Evolutionary conservation across 306 rosid species (phyloP).

Genomic region (Vigna radiata): DNA sequence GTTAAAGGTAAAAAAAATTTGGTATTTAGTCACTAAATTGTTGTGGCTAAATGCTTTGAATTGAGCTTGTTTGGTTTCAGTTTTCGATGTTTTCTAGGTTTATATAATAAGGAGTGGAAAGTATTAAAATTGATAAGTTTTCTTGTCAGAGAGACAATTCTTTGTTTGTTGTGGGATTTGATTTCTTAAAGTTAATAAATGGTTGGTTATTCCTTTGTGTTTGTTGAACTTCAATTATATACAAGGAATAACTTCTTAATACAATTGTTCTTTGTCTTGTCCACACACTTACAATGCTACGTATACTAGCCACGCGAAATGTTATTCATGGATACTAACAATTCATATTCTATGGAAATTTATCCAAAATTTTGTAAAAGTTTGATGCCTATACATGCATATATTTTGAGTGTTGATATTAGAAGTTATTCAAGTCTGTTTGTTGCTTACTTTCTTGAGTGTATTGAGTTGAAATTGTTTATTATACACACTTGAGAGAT

Average conservation of each 20-base stretch:
- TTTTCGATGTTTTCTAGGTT: constrained; percentile 7
- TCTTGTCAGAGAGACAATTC: constrained; percentile 51
- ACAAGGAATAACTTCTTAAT: constrained; percentile 51
- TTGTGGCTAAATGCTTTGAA: not conserved
- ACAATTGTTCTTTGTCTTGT: constrained; percentile 49
- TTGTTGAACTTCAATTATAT: constrained; percentile 5
- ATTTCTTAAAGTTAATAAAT: constrained; percentile 24
- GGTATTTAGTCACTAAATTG: constrained; percentile 3
- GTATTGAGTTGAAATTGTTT: no score
- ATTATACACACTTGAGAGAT: no score
- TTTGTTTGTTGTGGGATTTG: constrained; percentile 27
- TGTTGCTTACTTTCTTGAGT: no score
- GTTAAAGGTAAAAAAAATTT: not conserved
- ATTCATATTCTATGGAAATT: no score
- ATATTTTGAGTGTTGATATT: no score
- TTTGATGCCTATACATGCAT: no score
- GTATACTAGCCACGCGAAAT: not conserved
- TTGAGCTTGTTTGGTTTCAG: not conserved
- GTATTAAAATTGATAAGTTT: constrained; percentile 12
- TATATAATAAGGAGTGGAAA: not conserved
- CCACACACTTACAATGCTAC: not conserved
- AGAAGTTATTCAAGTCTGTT: no score
- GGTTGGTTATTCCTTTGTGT: constrained; percentile 27
- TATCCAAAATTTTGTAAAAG: no score
- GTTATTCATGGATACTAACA: no score